phyloP scores from a whole-genome alignment of 345 rosid species.

The Alliaria petiolata region DNA sequence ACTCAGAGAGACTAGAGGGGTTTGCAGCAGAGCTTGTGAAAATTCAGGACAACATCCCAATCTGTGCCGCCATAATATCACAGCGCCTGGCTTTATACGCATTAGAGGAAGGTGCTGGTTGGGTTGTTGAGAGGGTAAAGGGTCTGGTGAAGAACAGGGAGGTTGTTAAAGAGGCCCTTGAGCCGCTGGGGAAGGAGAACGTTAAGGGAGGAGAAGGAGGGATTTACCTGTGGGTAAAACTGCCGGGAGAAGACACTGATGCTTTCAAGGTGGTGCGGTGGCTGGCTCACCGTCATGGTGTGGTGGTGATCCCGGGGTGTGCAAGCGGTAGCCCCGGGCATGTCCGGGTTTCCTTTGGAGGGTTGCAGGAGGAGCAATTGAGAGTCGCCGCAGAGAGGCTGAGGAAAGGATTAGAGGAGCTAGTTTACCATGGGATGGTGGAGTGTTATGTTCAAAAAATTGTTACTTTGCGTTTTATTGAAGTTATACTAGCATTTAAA shows the following conservation, averaged over 20 bases:
- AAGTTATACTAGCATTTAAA: too few species aligned
- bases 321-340: conserved; percentile 74
- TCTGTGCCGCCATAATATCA: conserved; percentile 79
- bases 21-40: conserved; percentile 66
- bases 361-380: conserved; percentile 59
- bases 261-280: conserved; percentile 71
- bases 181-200: conserved; percentile 68
- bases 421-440: conserved; percentile 55
- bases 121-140: conserved; percentile 69
- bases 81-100: conserved; percentile 82
- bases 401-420: conserved; percentile 69
- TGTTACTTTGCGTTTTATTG: too few species aligned
- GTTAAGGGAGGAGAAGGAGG: conserved; percentile 95
- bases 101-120: conserved; percentile 67
- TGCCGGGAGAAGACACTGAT: conserved; percentile 47
- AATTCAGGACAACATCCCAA: conserved; percentile 95
- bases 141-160: conserved; percentile 76
- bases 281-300: conserved; percentile 80
- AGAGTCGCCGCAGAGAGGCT: conserved; percentile 67
- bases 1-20: conserved; percentile 70
- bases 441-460: too few species aligned
- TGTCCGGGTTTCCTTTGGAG: conserved; percentile 78
- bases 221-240: conserved; percentile 87
- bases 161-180: conserved; percentile 63
- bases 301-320: conserved; percentile 77